Evolutionary conservation across 2,329 filamentous ascomycete species (phyloP), one percentile per base, ranked within the genome.

Genomic region (Alternaria sp.): DNA sequence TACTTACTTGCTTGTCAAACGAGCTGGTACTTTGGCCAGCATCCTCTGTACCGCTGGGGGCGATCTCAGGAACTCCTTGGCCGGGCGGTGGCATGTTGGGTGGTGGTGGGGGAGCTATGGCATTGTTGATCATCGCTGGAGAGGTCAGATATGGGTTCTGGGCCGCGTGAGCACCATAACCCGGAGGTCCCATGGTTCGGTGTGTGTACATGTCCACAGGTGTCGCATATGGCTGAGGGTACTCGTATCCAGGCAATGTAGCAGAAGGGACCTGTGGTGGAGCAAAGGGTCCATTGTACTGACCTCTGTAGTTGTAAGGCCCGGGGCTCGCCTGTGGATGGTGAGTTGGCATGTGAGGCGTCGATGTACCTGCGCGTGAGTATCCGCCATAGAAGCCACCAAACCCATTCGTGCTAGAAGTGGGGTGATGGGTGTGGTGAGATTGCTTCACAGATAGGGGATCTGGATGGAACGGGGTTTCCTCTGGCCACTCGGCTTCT

Each of bases 401-500:
- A 62, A 72, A 77, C 28, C 65, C 67, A 46, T 69, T 56, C 36
- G 67, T 57, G 17, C 59, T 63, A 51, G 63, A 63, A 51, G 68
- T 60, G 21, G 67, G 44, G 56, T 80, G 49, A 54, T 80, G 56
- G 10, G 39, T 11, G 26, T 51, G 77, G 41, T 77, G 73, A 34
- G 75, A 63, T 58, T 77, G 71, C 62, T 80, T 80, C 13, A 79
- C 76, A 31, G 78, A 74, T 36, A 80, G 80, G 54, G 86, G 85
- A 64, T 90, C 83, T 23, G 86, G 83, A 63, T 86, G 83, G 75
- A 94, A 94, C 0, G 90, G 90, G n/a, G 89, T 84, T 29, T 85
- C 80, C 64, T 88, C 85, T 40, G 91, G 91, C 92, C 91, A 96
- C 72, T 92, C 89, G 3, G 90, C 86, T 73, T 88, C 79, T 72